A percentile compares a stretch with the other conserved stretches of the same genome.
Conservation (phyloP, 2,329 filamentous ascomycete species). For the Clonostachys byssicola region DNA sequence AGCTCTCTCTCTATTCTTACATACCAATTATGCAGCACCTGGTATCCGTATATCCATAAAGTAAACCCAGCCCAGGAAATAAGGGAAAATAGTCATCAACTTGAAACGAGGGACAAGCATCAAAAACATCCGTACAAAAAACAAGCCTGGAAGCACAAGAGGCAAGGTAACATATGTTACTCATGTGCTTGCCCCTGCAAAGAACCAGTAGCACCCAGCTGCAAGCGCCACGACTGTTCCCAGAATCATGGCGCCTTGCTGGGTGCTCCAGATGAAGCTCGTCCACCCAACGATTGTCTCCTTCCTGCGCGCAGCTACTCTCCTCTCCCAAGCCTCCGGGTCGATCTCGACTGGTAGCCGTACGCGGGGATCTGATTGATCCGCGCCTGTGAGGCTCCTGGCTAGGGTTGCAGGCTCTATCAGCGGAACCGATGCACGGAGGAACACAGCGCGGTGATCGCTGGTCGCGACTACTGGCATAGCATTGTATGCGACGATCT, state of each 20-base stretch:
- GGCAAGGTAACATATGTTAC: too few species aligned
- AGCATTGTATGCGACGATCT: constrained; percentile 65
- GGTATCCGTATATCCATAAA: too few species aligned
- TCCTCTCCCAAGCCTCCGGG: constrained; percentile 48
- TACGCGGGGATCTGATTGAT: constrained; percentile 31
- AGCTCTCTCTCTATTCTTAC: too few species aligned
- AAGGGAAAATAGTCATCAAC: too few species aligned
- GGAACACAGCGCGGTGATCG: constrained; percentile 81
- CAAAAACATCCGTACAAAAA: too few species aligned
- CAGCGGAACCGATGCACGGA: constrained; percentile 65
- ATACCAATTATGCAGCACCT: too few species aligned
- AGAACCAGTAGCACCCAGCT: constrained; percentile 38
- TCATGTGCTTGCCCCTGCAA: neutral
- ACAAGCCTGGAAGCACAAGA: too few species aligned
- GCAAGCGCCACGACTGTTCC: constrained; percentile 33
- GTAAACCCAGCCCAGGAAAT: too few species aligned
- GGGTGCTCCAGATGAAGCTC: constrained; percentile 50
- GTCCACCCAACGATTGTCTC: constrained; percentile 49
- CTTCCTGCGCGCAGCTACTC: constrained; percentile 36
- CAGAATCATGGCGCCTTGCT: constrained; percentile 41
- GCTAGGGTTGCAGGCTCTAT: constrained; percentile 20
- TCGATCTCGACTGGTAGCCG: constrained; percentile 48
- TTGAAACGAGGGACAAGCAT: too few species aligned
- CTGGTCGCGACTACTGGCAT: constrained; percentile 77
- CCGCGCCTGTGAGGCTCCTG: constrained; percentile 12